Evolutionary conservation across 192 early-diverging fungal genomes (phyloP).

Genomic region (Coemansia guatemalensis): DNA sequence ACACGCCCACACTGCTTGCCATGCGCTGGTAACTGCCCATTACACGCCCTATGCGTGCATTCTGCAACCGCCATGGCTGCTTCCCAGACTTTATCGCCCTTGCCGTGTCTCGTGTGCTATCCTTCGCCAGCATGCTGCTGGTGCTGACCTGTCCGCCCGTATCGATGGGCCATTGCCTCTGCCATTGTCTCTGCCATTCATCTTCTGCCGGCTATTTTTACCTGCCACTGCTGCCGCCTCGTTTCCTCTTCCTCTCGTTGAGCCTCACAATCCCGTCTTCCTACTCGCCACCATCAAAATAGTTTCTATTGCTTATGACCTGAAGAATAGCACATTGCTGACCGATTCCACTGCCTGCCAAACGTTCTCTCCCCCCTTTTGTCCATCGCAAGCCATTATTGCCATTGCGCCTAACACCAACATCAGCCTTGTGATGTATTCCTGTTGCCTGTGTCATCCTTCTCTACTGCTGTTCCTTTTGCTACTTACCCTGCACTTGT

Average conservation of each 20-base stretch:
- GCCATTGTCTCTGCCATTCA: conserved; percentile 24
- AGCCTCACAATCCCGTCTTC: conserved; percentile 7
- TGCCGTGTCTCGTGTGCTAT: neutral
- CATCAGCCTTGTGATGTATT: neutral
- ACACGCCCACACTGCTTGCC: neutral
- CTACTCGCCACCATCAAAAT: neutral
- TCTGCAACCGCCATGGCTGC: neutral
- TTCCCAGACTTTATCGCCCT: neutral
- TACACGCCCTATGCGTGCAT: neutral
- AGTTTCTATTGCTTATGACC: neutral
- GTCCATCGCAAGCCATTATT: conserved; percentile 5
- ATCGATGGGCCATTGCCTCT: conserved; percentile 33
- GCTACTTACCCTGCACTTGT: conserved; percentile 3
- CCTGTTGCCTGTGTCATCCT: neutral
- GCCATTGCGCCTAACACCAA: conserved; percentile 8
- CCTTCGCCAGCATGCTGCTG: neutral
- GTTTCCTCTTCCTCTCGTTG: neutral
- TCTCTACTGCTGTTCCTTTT: conserved; percentile 4
- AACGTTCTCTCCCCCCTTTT: neutral
- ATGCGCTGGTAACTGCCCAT: neutral
- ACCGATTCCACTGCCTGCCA: conserved; percentile 4
- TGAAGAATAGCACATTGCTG: conserved; percentile 6
- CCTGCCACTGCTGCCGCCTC: neutral
- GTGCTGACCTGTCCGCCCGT: conserved; percentile 13
- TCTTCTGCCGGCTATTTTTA: conserved; percentile 13